phyloP scores from a whole-genome alignment of 1,284 basidiomycete genomes.

The Ustilago trichophora region DNA sequence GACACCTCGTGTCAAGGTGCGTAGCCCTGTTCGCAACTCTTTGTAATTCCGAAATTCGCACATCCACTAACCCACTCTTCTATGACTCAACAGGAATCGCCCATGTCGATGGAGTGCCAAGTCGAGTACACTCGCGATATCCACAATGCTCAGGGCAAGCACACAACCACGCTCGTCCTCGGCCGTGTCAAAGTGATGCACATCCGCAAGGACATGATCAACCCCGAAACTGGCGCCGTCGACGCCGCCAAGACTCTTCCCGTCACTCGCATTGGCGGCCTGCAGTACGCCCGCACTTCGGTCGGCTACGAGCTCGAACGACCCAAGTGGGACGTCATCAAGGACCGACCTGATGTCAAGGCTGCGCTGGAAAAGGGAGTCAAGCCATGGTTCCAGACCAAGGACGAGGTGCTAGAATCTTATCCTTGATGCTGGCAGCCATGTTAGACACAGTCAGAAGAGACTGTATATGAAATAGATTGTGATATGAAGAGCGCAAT shows the following conservation, averaged over 20 bases:
- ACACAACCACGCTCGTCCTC: slow-evolving; percentile 53
- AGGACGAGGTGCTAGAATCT: slow-evolving; percentile 27
- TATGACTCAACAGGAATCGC: slow-evolving; percentile 43
- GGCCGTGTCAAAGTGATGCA: slow-evolving; percentile 49
- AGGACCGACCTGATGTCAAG: slow-evolving; percentile 37
- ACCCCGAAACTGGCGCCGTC: slow-evolving; percentile 40
- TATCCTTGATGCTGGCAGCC: slow-evolving; percentile 33
- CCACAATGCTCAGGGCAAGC: slow-evolving; percentile 44
- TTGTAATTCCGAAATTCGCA: too few species aligned
- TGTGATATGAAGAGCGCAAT: too few species aligned
- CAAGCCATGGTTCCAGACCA: slow-evolving; percentile 37
- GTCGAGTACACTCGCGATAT: slow-evolving; percentile 50
- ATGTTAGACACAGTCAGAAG: too few species aligned
- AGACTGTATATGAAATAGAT: too few species aligned
- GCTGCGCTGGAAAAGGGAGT: slow-evolving; percentile 26
- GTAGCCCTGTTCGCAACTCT: too few species aligned
- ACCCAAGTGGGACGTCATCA: slow-evolving; percentile 41
- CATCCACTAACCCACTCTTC: too few species aligned
- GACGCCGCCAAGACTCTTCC: slow-evolving; percentile 49
- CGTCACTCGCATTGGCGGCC: slow-evolving; percentile 49
- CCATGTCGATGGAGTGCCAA: slow-evolving; percentile 57
- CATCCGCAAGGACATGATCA: slow-evolving; percentile 52
- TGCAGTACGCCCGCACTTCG: slow-evolving; percentile 41
- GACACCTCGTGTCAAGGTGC: slow-evolving; percentile 48
- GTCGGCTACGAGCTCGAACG: slow-evolving; percentile 51